These are phyloP conservation scores for Collybia sp. DNA, from an alignment of 768 basidiomycete genomes.

Conservation along the genomic window DNA sequence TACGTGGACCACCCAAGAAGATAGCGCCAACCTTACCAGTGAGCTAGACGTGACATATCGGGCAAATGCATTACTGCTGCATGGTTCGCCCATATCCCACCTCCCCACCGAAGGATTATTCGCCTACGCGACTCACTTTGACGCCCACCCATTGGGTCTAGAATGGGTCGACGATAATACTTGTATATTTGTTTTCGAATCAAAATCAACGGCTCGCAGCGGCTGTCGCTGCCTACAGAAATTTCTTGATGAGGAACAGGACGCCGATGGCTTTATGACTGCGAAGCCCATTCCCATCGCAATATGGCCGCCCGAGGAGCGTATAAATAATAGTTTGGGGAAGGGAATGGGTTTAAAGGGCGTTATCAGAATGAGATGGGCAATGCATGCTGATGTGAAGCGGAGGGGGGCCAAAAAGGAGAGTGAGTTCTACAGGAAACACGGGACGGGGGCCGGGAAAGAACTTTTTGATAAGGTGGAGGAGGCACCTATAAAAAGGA, in stretches of 20 bases:
- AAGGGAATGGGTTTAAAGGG: conserved; percentile 67
- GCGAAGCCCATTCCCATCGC: conserved; percentile 69
- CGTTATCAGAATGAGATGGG: conserved; percentile 72
- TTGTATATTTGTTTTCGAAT: conserved; percentile 72
- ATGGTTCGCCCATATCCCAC: conserved; percentile 67
- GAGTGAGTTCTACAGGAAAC: conserved; percentile 77
- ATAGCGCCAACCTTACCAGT: background rate
- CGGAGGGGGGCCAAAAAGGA: conserved; percentile 67
- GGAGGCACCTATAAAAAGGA: conserved; percentile 21
- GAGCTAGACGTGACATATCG: conserved; percentile 44
- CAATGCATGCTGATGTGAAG: conserved; percentile 67
- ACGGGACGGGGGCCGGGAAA: conserved; percentile 64
- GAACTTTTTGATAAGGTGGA: conserved; percentile 28
- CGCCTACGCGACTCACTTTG: conserved; percentile 78
- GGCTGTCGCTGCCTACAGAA: conserved; percentile 52
- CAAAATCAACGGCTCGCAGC: conserved; percentile 45
- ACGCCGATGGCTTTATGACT: conserved; percentile 52
- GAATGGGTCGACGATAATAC: conserved; percentile 88
- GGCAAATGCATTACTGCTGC: conserved; percentile 66
- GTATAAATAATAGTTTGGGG: conserved; percentile 69
- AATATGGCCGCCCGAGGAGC: conserved; percentile 77
- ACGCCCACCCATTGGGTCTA: conserved; percentile 65
- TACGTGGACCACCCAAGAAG: conserved; percentile 7
- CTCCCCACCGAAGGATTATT: conserved; percentile 76
- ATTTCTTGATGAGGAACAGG: conserved; percentile 43